These are phyloP conservation scores for Russula sp. DNA, from an alignment of 768 basidiomycete species.

Conservation along the genomic window DNA sequence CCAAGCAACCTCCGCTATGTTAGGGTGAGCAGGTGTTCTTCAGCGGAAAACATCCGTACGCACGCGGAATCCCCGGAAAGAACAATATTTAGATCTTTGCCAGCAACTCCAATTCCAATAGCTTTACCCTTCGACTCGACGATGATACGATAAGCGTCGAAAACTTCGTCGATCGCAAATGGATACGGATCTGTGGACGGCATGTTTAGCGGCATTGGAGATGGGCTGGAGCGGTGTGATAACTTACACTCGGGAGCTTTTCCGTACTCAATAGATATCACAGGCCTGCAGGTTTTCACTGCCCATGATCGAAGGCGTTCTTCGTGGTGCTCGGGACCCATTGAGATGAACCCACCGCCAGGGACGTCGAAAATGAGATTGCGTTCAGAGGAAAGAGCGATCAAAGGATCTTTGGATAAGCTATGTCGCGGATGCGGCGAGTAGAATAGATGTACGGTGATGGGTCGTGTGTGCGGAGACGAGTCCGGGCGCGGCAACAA, in stretches of 20 bases:
- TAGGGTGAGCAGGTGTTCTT: slow-evolving; percentile 22
- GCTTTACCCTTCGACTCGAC: slow-evolving; percentile 73
- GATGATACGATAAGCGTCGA: slow-evolving; percentile 82
- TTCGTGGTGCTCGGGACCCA: slow-evolving; percentile 95
- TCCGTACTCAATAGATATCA: slow-evolving; percentile 89
- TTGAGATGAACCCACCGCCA: slow-evolving; percentile 95
- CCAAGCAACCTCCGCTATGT: slow-evolving; percentile 81
- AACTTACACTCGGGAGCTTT: slow-evolving; percentile 92
- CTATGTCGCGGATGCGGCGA: slow-evolving; percentile 63
- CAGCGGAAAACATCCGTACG: slow-evolving; percentile 37
- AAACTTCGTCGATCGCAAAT: slow-evolving; percentile 92
- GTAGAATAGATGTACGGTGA: slow-evolving; percentile 83
- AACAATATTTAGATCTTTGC: slow-evolving; percentile 72
- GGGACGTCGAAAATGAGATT: slow-evolving; percentile 92
- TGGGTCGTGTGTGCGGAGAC: slow-evolving; percentile 77
- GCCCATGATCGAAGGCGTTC: slow-evolving; percentile 91
- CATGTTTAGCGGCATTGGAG: slow-evolving; percentile 6
- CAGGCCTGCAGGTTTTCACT: slow-evolving; percentile 66
- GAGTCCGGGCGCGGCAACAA: slow-evolving; percentile 76
- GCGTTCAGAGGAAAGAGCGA: slow-evolving; percentile 32
- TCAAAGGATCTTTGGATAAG: slow-evolving; percentile 43
- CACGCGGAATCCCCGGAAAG: slow-evolving; percentile 97
- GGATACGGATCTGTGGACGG: slow-evolving; percentile 81
- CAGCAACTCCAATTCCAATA: slow-evolving; percentile 91
- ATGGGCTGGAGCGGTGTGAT: background rate